Evolutionary conservation across 2,329 filamentous ascomycete genomes (phyloP), one percentile per base, ranked within the genome.

Genomic region (Sarocladium brachiariae): DNA sequence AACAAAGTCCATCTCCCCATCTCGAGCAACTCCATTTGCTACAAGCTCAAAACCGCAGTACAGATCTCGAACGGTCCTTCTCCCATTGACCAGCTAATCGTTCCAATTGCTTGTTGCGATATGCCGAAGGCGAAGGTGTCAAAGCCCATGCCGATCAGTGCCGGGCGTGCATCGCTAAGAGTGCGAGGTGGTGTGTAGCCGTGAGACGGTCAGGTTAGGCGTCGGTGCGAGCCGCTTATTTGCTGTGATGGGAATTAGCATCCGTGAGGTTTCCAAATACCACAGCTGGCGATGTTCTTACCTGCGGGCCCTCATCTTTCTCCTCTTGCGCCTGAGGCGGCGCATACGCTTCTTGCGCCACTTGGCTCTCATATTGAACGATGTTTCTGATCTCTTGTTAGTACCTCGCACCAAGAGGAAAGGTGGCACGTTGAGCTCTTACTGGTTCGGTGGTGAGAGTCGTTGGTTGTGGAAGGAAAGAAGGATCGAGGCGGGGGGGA

Each of bases 281-380:
- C 7, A 18, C 19, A 21, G 9, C 33, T 37, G 18, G 16, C 14
- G n/a, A 18, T 8, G 31, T 78, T 9, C 90, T 83, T 82, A 97
- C 93, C 85, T 91, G 80, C 93, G 80, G 68, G 92, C 93, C 74
- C 93, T 85, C 79, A 93, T 96, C 92, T 99, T 99, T 90, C 93
- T 95, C 81, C 93, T 90, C 91, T 99, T 99, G 73, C 91, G 87
- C 87, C 97, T 97, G 76, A 99, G 89, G 77, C 93, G 86, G 70
- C 93, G 84, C 78, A 96, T 91, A 75, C 93, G 84, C 92, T 99
- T 99, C 88, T 99, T 99, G 83, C 92, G 93, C 93, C 93, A 97
- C 83, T 97, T 97, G 72, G 90, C 91, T 93, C 92, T 80, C 81
- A 84, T 83, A 76, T 76, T 83, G 77, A 76, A 75, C 70, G 63